Conservation (phyloP, 176 grass and related monocot genomes). For the Carex scoparia region DNA sequence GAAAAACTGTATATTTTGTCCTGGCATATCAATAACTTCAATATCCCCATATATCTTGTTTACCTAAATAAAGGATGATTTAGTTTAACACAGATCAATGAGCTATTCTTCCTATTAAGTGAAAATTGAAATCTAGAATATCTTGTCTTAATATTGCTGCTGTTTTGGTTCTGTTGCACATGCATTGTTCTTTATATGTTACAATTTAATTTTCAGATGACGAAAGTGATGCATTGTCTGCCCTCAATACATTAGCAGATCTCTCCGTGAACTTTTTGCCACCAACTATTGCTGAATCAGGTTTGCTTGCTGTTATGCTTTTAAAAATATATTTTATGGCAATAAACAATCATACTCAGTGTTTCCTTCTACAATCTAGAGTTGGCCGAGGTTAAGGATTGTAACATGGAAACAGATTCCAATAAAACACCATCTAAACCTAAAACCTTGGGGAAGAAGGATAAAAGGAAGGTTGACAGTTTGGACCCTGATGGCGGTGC, state of each 20-base stretch:
- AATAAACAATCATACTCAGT: constrained; percentile 3
- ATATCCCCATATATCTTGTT: neutral
- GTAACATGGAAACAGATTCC: constrained; percentile 19
- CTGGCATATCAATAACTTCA: neutral
- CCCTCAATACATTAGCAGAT: constrained; percentile 83
- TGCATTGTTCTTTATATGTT: neutral
- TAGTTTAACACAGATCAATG: neutral
- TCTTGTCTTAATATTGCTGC: neutral
- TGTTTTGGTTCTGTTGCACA: neutral
- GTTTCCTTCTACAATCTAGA: constrained; percentile 40
- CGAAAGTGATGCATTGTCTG: constrained; percentile 63
- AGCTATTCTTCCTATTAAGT: neutral
- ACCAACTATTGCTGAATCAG: constrained; percentile 60
- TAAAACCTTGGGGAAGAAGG: constrained; percentile 46
- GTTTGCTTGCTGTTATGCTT: constrained; percentile 31
- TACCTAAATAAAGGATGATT: neutral
- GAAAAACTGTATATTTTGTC: neutral
- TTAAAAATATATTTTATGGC: neutral
- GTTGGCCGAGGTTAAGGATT: constrained; percentile 73
- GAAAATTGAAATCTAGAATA: neutral
- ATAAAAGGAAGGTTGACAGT: constrained; percentile 53
- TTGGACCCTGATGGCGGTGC: constrained; percentile 35
- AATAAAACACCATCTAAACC: constrained; percentile 45
- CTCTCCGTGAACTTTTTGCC: constrained; percentile 81
- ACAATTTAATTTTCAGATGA: constrained; percentile 26